Conservation (phyloP, 192 early-diverging fungal species). For the Entomortierella lignicola region DNA sequence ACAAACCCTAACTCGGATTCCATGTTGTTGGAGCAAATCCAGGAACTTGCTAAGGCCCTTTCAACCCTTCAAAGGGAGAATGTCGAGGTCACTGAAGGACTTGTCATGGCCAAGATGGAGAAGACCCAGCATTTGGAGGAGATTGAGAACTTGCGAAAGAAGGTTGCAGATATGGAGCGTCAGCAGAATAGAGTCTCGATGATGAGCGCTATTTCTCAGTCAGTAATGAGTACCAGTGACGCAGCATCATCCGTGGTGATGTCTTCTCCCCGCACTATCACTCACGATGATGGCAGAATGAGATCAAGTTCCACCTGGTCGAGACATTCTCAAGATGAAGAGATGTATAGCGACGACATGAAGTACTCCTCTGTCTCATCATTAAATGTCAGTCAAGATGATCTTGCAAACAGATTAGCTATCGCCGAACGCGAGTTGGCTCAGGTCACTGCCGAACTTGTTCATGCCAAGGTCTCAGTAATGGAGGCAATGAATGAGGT, state of each 20-base stretch:
- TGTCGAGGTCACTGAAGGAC: conserved; percentile 67
- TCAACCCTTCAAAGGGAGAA: conserved; percentile 78
- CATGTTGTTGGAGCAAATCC: conserved; percentile 67
- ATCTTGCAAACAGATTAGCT: conserved; percentile 26
- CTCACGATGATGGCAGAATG: conserved; percentile 43
- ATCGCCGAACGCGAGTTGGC: conserved; percentile 36
- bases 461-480: conserved; percentile 41
- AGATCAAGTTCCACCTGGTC: conserved; percentile 37
- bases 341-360: conserved; percentile 12
- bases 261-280: conserved; percentile 41
- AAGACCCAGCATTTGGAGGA: conserved; percentile 60
- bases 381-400: conserved; percentile 33
- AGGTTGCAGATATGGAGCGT: conserved; percentile 56
- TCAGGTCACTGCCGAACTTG: conserved; percentile 40
- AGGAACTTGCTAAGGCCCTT: conserved; percentile 71
- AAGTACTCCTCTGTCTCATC: conserved; percentile 34
- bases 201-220: conserved; percentile 48
- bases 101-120: conserved; percentile 68
- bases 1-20: conserved; percentile 56
- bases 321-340: conserved; percentile 40
- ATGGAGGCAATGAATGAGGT: conserved; percentile 54
- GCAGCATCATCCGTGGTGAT: conserved; percentile 20
- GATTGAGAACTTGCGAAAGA: conserved; percentile 65
- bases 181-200: conserved; percentile 60
- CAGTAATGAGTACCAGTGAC: conserved; percentile 37